These are phyloP conservation scores for Pichia scutulata DNA, from an alignment of 805 yeast genomes.

Conservation along the genomic window DNA sequence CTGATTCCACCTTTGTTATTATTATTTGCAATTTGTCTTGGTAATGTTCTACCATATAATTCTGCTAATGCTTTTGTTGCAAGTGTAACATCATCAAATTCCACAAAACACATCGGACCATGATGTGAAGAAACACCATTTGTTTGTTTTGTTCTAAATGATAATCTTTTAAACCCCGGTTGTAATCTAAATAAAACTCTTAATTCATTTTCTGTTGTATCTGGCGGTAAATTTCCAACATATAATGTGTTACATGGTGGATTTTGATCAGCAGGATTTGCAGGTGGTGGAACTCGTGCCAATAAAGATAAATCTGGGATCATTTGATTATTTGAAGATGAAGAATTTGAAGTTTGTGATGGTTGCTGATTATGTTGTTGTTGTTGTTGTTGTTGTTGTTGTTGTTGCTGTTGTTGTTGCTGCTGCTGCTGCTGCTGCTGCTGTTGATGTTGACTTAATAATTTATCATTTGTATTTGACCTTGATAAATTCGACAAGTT, in stretches of 20 bases:
- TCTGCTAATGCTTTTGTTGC: constrained; percentile 94
- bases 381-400: constrained; percentile 5
- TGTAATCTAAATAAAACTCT: constrained; percentile 82
- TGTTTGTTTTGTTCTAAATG: constrained; percentile 70
- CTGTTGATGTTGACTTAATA: constrained; percentile 9
- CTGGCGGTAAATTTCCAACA: constrained; percentile 96
- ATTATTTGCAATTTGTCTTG: constrained; percentile 53
- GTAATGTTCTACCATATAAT: constrained; percentile 84
- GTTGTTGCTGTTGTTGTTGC: constrained; percentile 7
- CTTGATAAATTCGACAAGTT: background rate
- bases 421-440: constrained; percentile 6
- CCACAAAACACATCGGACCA: constrained; percentile 99
- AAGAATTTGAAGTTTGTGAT: background rate
- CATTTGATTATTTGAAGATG: constrained; percentile 10
- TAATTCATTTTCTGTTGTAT: constrained; percentile 89
- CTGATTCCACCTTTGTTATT: constrained; percentile 82
- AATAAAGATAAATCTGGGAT: constrained; percentile 60
- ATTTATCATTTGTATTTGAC: constrained; percentile 1
- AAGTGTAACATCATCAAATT: constrained; percentile 89
- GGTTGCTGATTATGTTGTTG: constrained; percentile 6
- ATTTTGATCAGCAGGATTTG: constrained; percentile 97
- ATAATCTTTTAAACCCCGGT: constrained; percentile 84
- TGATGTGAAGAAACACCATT: constrained; percentile 40
- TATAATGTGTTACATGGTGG: constrained; percentile 97
- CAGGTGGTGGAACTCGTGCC: constrained; percentile 83